Percentiles rank a stretch among this genome's conserved stretches.
Conservation (phyloP, 495 filamentous ascomycete species). For the Penicillium silybi region DNA sequence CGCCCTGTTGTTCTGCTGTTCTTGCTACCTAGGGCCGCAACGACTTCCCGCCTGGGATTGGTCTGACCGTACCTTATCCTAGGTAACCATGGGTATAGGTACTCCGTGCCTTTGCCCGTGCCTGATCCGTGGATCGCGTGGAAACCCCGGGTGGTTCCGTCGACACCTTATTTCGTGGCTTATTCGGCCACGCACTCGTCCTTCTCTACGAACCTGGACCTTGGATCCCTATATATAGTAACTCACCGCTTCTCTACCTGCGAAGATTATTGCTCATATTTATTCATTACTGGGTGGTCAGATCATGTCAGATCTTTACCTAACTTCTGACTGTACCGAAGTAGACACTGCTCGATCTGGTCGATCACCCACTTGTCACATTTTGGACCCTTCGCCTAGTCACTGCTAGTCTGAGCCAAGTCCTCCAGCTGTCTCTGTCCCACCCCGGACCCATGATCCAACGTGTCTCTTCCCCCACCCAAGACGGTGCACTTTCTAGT, state of each 20-base stretch:
- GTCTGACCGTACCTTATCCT: neutral
- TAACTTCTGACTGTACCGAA: neutral
- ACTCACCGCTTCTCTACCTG: neutral
- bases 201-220: neutral
- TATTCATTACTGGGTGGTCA: neutral
- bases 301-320: neutral
- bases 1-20: too few relatives aligned
- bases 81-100: neutral
- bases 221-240: conserved; percentile 3
- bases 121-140: neutral
- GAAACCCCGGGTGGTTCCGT: conserved; percentile 6
- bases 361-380: too few relatives aligned
- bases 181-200: neutral
- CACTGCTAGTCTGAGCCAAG: neutral
- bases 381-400: neutral
- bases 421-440: conserved; percentile 1
- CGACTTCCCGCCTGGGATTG: neutral
- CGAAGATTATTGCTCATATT: neutral
- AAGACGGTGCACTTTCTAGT: neutral
- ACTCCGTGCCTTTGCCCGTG: neutral
- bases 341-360: neutral
- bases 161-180: conserved; percentile 12
- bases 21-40: too few relatives aligned
- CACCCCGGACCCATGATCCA: conserved; percentile 14
- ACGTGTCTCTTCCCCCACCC: conserved; percentile 8